Percentiles rank a stretch among this genome's conserved stretches.
These are phyloP conservation scores for Dipodascus geniculatus DNA, from an alignment of 805 yeast genomes.

Conservation along the genomic window DNA sequence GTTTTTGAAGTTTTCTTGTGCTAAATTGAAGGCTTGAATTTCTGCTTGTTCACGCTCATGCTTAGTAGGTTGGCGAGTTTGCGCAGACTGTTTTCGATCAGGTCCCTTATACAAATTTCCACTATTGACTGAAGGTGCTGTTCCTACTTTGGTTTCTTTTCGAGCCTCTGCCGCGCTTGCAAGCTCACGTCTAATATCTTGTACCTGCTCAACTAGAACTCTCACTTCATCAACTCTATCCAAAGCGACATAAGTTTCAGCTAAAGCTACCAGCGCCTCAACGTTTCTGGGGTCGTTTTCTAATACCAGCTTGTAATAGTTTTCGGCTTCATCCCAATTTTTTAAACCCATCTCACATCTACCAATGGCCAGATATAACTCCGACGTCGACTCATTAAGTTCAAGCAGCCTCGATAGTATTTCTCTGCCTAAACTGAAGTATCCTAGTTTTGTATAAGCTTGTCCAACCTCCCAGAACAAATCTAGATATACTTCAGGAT, in stretches of 20 bases:
- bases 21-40: constrained; percentile 43
- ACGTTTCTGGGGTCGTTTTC: constrained; percentile 44
- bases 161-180: constrained; percentile 9
- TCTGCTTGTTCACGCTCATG: constrained; percentile 46
- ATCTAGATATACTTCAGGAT: constrained; percentile 55
- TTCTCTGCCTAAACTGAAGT: constrained; percentile 64
- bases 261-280: constrained; percentile 66
- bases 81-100: not conserved
- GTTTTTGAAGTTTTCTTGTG: constrained; percentile 42
- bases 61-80: constrained; percentile 11
- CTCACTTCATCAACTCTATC: constrained; percentile 23
- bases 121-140: not conserved
- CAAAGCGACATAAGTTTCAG: constrained; percentile 56
- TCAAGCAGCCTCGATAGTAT: constrained; percentile 30
- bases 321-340: constrained; percentile 29
- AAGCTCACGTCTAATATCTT: constrained; percentile 13
- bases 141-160: not conserved
- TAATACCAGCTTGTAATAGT: constrained; percentile 16
- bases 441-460: constrained; percentile 55
- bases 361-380: constrained; percentile 47
- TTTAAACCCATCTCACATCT: constrained; percentile 68
- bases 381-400: constrained; percentile 22
- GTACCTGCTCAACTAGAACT: constrained; percentile 20
- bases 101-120: not conserved
- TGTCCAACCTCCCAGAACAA: constrained; percentile 66